These are phyloP conservation scores for Coemansia sp. DNA, from an alignment of 192 early-diverging fungal genomes.

Conservation along the genomic window DNA sequence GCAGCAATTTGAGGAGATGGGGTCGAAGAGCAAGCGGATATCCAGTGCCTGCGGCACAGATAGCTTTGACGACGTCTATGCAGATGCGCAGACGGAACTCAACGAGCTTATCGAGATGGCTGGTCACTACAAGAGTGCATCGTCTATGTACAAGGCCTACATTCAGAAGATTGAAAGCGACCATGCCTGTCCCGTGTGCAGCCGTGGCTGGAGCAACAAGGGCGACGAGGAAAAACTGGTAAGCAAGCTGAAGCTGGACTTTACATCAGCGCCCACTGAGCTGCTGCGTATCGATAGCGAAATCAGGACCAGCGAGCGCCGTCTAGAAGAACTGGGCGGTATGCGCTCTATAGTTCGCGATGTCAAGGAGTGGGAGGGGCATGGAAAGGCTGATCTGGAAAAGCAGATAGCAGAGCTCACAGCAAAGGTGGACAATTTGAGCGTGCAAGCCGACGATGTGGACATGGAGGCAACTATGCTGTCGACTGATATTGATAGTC, in stretches of 20 bases:
- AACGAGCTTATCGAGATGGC: slow-evolving; percentile 54
- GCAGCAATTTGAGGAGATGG: slow-evolving; percentile 27
- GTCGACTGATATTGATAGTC: slow-evolving; percentile 19
- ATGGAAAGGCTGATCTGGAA: slow-evolving; percentile 29
- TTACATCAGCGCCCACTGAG: slow-evolving; percentile 40
- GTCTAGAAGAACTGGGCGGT: slow-evolving; percentile 21
- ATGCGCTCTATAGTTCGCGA: slow-evolving; percentile 36
- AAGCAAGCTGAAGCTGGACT: slow-evolving; percentile 46
- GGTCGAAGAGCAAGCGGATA: slow-evolving; percentile 19
- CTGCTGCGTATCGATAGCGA: slow-evolving; percentile 38
- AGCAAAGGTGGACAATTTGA: slow-evolving; percentile 39
- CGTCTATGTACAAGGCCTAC: slow-evolving; percentile 66
- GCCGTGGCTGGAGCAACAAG: slow-evolving; percentile 64
- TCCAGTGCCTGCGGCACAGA: slow-evolving; percentile 17
- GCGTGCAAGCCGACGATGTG: slow-evolving; percentile 10
- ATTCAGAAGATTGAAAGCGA: slow-evolving; percentile 62
- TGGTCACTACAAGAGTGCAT: slow-evolving; percentile 55
- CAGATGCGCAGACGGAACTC: slow-evolving; percentile 41
- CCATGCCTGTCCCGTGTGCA: slow-evolving; percentile 81
- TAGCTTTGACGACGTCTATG: slow-evolving; percentile 30
- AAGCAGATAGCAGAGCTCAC: slow-evolving; percentile 52
- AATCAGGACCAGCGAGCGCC: slow-evolving; percentile 24
- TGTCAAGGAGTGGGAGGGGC: slow-evolving; percentile 42
- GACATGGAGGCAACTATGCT: slow-evolving; percentile 22
- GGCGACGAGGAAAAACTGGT: slow-evolving; percentile 47